Evolutionary conservation across 345 rosid species (phyloP), one percentile per base, ranked within the genome.

Genomic region (Lepidium didymum): DNA sequence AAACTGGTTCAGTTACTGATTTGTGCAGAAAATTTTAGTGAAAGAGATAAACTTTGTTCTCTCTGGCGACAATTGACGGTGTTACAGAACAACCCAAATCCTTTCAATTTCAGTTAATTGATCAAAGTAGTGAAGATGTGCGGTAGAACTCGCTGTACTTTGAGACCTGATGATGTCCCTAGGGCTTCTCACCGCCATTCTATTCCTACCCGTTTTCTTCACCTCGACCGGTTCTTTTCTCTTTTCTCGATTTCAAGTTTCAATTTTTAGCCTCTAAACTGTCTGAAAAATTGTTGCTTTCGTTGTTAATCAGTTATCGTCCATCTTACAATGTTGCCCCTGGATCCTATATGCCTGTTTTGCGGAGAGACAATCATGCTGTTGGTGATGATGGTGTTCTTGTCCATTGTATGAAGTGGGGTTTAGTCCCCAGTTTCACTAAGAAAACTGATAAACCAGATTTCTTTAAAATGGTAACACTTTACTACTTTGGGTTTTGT

Each of bases 351-450:
- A n/a, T 90, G 64, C 91, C 91, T 33, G 86, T 93, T 66, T 34
- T 90, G 31, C 79, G 88, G 4, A 77, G 84, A 72, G 92, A 76
- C n/a, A 86, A 75, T 25, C 83, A 68, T 10, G 52, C 82, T 0
- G 80, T 37, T 10, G 72, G 78, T 45, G 83, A 61, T 45, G 83
- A 61, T 9, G 85, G 81, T 47, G 81, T 75, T 66, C 78, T 74
- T 63, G 64, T 93, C 25, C 96, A 90, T 21, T 85, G 85, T 78
- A 93, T 93, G 97, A 86, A 77, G 43, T 93, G 98, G 98, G 98
- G 98, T 3, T 74, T 93, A 67, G 63, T 90, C 67, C 97, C 97
- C 8, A 80, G 84, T 76, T 93, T 90, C 76, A 83, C 91, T 51
- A 88, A 81, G 69, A 88, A 87, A 72, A 62, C 72, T 8, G 97